Conservation (phyloP, 495 filamentous ascomycete species). For the Penicillium salamii region DNA sequence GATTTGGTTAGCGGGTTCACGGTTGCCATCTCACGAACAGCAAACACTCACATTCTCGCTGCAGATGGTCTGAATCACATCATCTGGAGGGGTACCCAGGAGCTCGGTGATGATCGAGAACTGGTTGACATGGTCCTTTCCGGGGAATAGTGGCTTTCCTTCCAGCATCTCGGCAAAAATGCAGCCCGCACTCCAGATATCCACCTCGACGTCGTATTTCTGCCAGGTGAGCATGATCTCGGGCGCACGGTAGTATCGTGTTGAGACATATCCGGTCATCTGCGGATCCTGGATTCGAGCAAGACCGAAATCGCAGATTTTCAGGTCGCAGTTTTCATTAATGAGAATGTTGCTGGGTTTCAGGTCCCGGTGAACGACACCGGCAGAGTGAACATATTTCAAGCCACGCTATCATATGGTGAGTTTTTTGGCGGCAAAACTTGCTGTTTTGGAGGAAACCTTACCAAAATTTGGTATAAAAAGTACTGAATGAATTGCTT, state of each 20-base stretch:
- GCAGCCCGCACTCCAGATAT: constrained; percentile 98
- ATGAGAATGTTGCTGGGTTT: constrained; percentile 99
- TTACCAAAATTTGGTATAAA: constrained; percentile 94
- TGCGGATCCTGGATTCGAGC: constrained; percentile 99
- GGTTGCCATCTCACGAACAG: background rate
- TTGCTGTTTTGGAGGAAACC: constrained; percentile 29
- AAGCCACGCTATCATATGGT: constrained; percentile 76
- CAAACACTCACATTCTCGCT: constrained; percentile 83
- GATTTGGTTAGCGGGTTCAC: constrained; percentile 9
- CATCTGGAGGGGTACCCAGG: constrained; percentile 94
- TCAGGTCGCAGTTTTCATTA: constrained; percentile 98
- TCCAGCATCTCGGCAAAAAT: constrained; percentile 99
- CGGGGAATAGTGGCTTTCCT: constrained; percentile 96
- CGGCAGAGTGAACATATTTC: constrained; percentile 98
- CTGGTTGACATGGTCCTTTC: constrained; percentile 99
- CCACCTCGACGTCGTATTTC: constrained; percentile 98
- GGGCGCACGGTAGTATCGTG: constrained; percentile 95
- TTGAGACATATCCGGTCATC: constrained; percentile 99
- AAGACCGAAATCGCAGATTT: constrained; percentile 98
- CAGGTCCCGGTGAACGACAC: constrained; percentile 94
- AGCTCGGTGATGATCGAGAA: constrained; percentile 99
- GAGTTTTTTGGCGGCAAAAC: constrained; percentile 78
- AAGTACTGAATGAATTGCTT: constrained; percentile 99
- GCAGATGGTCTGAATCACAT: constrained; percentile 97
- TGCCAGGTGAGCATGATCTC: constrained; percentile 99